Conservation (phyloP, 2,329 filamentous ascomycete genomes). For the Claviceps citrina region DNA sequence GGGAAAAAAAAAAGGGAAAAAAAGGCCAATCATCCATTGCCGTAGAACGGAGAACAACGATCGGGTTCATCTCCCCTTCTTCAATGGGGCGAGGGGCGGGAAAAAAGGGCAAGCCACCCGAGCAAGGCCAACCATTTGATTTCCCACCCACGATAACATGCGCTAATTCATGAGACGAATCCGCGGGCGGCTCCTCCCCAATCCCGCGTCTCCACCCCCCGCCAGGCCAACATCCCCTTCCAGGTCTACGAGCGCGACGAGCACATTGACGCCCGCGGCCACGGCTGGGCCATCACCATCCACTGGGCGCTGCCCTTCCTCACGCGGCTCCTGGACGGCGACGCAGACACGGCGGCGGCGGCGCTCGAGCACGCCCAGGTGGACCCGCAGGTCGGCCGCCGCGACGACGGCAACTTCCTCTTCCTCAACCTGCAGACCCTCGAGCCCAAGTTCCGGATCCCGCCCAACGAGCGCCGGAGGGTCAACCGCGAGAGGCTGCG, state of each 20-base stretch:
- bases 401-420: slow-evolving; percentile 23
- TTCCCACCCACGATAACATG: too few species aligned
- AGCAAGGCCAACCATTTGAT: too few species aligned
- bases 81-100: too few species aligned
- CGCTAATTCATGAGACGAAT: too few species aligned
- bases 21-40: too few species aligned
- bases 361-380: slow-evolving; percentile 15
- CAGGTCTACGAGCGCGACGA: slow-evolving; percentile 18
- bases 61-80: too few species aligned
- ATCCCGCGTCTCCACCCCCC: neutral
- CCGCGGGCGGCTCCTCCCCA: too few species aligned
- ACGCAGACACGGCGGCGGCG: slow-evolving; percentile 10
- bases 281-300: slow-evolving; percentile 45
- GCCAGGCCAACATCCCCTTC: slow-evolving; percentile 17
- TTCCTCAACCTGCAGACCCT: slow-evolving; percentile 25
- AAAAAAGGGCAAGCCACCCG: too few species aligned
- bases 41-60: too few species aligned
- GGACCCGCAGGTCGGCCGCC: slow-evolving; percentile 23
- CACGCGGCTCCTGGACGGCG: slow-evolving; percentile 11
- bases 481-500: slow-evolving; percentile 22
- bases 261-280: slow-evolving; percentile 16
- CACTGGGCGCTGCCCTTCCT: slow-evolving; percentile 36
- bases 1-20: too few species aligned
- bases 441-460: slow-evolving; percentile 23
- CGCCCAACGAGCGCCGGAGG: slow-evolving; percentile 20